Percentiles rank a stretch among this genome's conserved stretches.
phyloP scores from a whole-genome alignment of 768 basidiomycete genomes.

The Termitomyces sp. region DNA sequence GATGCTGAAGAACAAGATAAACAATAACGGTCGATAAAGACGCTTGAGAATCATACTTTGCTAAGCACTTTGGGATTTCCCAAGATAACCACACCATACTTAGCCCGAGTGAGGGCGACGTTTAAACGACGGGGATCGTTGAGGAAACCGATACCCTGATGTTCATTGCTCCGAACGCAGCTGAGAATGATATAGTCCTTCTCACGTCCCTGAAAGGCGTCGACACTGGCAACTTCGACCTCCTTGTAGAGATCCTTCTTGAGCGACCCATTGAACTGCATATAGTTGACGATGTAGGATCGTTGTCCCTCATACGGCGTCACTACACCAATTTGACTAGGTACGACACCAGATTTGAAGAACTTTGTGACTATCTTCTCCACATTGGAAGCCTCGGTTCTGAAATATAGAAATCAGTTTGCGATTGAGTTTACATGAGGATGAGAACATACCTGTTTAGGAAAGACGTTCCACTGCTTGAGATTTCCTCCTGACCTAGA shows the following conservation, averaged over 20 bases:
- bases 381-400: conserved; percentile 97
- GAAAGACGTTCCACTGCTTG: conserved; percentile 97
- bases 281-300: conserved; percentile 97
- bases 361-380: conserved; percentile 99
- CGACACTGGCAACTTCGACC: conserved; percentile 97
- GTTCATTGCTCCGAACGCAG: conserved; percentile 97
- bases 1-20: conserved; percentile 57
- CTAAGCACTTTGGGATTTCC: conserved; percentile 99
- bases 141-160: conserved; percentile 98
- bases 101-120: conserved; percentile 94
- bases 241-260: conserved; percentile 99
- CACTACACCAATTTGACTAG: conserved; percentile 94
- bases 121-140: conserved; percentile 96
- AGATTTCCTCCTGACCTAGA: conserved; percentile 97
- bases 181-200: conserved; percentile 99
- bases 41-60: conserved; percentile 60
- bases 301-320: conserved; percentile 99
- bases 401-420: conserved; percentile 18
- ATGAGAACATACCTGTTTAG: conserved; percentile 70
- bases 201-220: conserved; percentile 98
- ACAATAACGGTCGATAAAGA: conserved; percentile 1
- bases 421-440: background rate
- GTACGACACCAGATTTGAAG: conserved; percentile 98
- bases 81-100: conserved; percentile 98
- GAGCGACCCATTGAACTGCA: conserved; percentile 99